Base-by-base conservation (phyloP, 495 filamentous ascomycete species). In the Evernia prunastri region DNA sequence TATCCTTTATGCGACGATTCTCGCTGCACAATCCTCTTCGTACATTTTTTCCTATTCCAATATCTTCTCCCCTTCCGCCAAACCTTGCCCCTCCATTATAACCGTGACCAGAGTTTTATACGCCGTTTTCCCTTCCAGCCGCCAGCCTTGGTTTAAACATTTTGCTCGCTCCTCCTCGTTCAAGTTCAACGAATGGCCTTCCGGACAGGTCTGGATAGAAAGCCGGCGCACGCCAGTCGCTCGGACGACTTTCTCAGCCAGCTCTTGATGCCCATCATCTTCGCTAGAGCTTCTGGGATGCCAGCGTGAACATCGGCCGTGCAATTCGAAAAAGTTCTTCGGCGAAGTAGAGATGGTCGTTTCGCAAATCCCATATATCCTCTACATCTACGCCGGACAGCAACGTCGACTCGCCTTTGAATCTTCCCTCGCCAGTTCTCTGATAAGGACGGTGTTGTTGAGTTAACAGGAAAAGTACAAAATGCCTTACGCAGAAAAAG, bases 281-380 rank as follows among this genome's bases (percentile, higher is more conserved):
- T n/a, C n/a, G n/a, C n/a, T n/a, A n/a, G n/a, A n/a, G n/a, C n/a
- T n/a, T n/a, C n/a, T n/a, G n/a, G n/a, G n/a, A n/a, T n/a, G n/a
- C 10, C 10, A 47, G 43, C 43, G 43, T 47, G 43, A 47, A 47
- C n/a, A 47, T 47, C n/a, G n/a, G 43, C 10, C 43, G 43, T 47
- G n/a, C 8, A 47, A 47, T 47, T 47, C n/a, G 43, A 47, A 47
- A 47, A 47, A 47, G n/a, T 47, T 47, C 43, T 47, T 47, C n/a
- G n/a, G 43, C 43, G n/a, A 47, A 47, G 43, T 47, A 47, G 43
- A 47, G 43, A 47, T 47, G 7, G n/a, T 47, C 43, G 43, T 47
- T 47, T 47, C 43, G 43, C n/a, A 47, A 47, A 47, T 37, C 36
- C 36, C 36, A 37, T 37, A 37, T 37, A 37, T 37, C 36, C 36